Conservation (phyloP, 208 protist species). For the Crithidia thermophila region DNA sequence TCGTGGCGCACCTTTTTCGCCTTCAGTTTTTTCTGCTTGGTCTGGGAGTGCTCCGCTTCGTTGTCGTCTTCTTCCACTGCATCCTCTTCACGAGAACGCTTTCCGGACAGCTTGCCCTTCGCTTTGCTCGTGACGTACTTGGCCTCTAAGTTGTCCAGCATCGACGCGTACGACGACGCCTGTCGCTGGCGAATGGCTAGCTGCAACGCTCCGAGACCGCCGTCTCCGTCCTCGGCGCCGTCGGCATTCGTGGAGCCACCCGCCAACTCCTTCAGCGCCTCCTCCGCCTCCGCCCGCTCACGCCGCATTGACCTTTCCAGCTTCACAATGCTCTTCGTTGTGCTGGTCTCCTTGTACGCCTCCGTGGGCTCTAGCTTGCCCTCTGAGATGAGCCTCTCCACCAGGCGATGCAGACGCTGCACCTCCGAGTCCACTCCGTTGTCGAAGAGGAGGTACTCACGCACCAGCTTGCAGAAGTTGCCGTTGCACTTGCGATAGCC, state of each 20-base stretch:
- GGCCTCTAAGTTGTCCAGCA: conserved; percentile 64
- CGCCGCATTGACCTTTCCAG: conserved; percentile 48
- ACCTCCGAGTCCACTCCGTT: conserved; percentile 67
- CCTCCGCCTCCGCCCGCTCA: conserved; percentile 70
- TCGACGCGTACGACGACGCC: conserved; percentile 52
- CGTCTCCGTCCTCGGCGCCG: neutral
- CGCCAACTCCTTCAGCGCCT: conserved; percentile 56
- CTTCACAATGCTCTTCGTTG: conserved; percentile 32
- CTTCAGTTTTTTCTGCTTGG: conserved; percentile 1
- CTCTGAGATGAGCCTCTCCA: conserved; percentile 33
- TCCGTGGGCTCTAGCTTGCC: conserved; percentile 37
- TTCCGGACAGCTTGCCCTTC: conserved; percentile 14
- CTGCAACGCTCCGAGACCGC: conserved; percentile 52
- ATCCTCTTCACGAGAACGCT: conserved; percentile 16
- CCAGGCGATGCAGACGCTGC: conserved; percentile 49
- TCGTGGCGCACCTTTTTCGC: neutral
- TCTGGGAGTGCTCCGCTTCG: conserved; percentile 18
- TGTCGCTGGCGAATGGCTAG: conserved; percentile 70
- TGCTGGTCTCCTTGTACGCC: conserved; percentile 48
- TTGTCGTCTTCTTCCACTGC: too few species aligned
- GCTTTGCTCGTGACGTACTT: conserved; percentile 54
- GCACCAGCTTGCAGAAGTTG: conserved; percentile 78
- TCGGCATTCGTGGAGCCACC: neutral
- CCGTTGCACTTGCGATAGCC: conserved; percentile 64
- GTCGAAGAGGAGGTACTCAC: conserved; percentile 77